Evolutionary conservation across 345 rosid species (phyloP).

Genomic region (Firmiana major): DNA sequence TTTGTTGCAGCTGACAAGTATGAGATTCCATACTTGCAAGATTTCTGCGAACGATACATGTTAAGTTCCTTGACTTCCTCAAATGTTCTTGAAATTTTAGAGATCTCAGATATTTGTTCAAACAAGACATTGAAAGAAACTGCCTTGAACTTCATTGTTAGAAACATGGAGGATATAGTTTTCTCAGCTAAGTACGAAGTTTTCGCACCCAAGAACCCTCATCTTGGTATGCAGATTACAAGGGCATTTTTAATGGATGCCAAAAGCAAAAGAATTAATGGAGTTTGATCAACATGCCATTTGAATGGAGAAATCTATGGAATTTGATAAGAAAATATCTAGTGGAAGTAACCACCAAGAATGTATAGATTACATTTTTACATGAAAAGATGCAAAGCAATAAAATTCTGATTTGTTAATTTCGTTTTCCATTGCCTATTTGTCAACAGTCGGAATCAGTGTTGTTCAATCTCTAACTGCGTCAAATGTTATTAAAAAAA

Average conservation of each 20-base stretch:
- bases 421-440: not conserved
- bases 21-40: slow-evolving; percentile 60
- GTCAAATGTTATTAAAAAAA: no score
- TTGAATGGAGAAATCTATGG: not conserved
- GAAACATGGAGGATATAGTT: slow-evolving; percentile 65
- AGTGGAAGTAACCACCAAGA: not conserved
- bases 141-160: slow-evolving; percentile 50
- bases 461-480: no score
- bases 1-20: slow-evolving; percentile 76
- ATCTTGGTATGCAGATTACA: slow-evolving; percentile 44
- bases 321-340: not conserved
- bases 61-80: slow-evolving; percentile 40
- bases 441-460: no score
- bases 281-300: not conserved
- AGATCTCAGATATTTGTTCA: slow-evolving; percentile 64
- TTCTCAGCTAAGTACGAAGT: slow-evolving; percentile 59
- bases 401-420: slow-evolving; percentile 3
- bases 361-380: not conserved
- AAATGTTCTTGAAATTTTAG: slow-evolving; percentile 67
- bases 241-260: slow-evolving; percentile 45
- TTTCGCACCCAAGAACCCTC: slow-evolving; percentile 49
- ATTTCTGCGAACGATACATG: slow-evolving; percentile 58
- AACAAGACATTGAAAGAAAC: slow-evolving; percentile 50
- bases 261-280: slow-evolving; percentile 25
- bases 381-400: not conserved